phyloP scores from a whole-genome alignment of 1,139 yeast species.

The Pichia sp. region DNA sequence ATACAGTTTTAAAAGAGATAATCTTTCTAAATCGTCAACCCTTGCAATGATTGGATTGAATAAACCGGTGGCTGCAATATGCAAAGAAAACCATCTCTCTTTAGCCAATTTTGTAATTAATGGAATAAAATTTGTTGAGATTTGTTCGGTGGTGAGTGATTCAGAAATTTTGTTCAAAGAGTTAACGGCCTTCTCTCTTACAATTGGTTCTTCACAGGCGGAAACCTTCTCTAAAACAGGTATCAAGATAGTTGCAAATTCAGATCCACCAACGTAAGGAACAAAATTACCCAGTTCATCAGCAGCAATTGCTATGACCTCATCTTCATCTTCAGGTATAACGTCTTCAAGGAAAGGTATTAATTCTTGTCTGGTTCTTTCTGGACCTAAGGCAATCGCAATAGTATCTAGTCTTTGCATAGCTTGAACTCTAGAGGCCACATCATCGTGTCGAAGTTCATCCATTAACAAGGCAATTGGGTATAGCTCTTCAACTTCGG shows the following conservation, averaged over 20 bases:
- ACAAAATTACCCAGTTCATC: slow-evolving; percentile 83
- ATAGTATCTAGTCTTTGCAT: slow-evolving; percentile 92
- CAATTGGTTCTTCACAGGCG: slow-evolving; percentile 96
- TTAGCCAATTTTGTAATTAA: slow-evolving; percentile 70
- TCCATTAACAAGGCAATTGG: slow-evolving; percentile 96
- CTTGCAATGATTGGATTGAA: slow-evolving; percentile 63
- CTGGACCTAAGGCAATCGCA: slow-evolving; percentile 92
- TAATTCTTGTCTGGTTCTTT: slow-evolving; percentile 81
- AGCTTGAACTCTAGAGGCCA: slow-evolving; percentile 86
- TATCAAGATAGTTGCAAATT: slow-evolving; percentile 65
- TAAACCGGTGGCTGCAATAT: slow-evolving; percentile 89
- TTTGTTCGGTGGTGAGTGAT: slow-evolving; percentile 58
- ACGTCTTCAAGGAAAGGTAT: slow-evolving; percentile 82
- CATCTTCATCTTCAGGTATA: slow-evolving; percentile 98
- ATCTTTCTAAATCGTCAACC: slow-evolving; percentile 45
- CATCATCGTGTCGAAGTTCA: slow-evolving; percentile 89
- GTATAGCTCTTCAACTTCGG: slow-evolving; percentile 52
- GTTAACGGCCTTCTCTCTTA: slow-evolving; percentile 88
- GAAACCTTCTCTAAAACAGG: slow-evolving; percentile 86
- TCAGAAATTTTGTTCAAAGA: slow-evolving; percentile 68
- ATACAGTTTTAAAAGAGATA: slow-evolving; percentile 58
- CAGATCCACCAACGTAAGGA: slow-evolving; percentile 81
- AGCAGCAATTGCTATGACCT: slow-evolving; percentile 89
- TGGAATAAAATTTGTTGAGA: slow-evolving; percentile 61
- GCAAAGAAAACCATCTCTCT: slow-evolving; percentile 92